Percentiles rank a stretch among this genome's conserved stretches.
Evolutionary conservation across 2,329 filamentous ascomycete genomes (phyloP).

Genomic region (Knufia fluminis): DNA sequence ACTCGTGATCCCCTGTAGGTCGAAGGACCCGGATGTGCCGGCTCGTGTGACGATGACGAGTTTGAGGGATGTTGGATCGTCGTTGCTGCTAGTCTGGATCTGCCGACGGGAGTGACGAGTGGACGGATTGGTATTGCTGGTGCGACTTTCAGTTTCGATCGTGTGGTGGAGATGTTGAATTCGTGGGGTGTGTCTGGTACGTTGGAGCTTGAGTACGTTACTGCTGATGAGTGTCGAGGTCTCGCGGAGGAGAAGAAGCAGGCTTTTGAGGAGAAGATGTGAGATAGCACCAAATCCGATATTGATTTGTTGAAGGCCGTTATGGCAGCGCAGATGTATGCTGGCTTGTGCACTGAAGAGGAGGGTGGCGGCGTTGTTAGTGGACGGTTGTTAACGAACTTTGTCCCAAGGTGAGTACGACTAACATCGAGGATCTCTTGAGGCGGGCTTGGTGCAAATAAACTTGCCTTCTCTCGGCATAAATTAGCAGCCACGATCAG

Average conservation of each 20-base stretch:
- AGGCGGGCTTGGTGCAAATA: not conserved
- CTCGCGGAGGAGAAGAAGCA: not conserved
- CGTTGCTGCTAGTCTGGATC: conserved; percentile 26
- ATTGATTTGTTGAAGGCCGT: not conserved
- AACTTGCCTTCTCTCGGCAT: too few relatives aligned
- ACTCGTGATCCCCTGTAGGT: conserved; percentile 25
- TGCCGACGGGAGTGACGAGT: conserved; percentile 23
- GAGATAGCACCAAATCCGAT: not conserved
- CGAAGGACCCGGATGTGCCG: conserved; percentile 18
- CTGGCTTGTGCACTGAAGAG: not conserved
- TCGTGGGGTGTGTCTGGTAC: not conserved
- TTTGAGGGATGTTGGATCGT: conserved; percentile 27
- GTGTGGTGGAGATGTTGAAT: conserved; percentile 15
- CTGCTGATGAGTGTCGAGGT: not conserved
- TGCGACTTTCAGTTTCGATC: conserved; percentile 24
- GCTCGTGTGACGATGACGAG: conserved; percentile 27
- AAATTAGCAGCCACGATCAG: too few relatives aligned
- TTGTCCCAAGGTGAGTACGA: not conserved
- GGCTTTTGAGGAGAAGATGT: not conserved
- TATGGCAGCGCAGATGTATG: conserved; percentile 10
- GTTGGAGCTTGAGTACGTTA: not conserved
- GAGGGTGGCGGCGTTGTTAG: not conserved
- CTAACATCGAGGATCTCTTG: not conserved
- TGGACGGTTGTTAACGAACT: not conserved
- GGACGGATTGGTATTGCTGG: conserved; percentile 29